Evolutionary conservation across 768 basidiomycete species (phyloP), one percentile per base, ranked within the genome.

Genomic region (Russula sp.): DNA sequence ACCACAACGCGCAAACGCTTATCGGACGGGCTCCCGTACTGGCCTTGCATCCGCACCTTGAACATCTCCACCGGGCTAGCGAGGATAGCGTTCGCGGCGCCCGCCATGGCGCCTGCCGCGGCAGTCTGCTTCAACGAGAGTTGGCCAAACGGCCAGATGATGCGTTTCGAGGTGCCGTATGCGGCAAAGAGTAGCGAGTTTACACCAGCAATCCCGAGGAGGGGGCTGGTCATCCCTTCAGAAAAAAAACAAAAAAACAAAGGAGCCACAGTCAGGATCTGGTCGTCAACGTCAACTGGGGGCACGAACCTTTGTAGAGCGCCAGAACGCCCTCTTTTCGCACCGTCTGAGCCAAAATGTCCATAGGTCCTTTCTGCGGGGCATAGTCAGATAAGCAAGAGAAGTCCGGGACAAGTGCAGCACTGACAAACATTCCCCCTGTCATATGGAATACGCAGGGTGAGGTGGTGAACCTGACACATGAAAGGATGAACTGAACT

Each of bases 51-150:
- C 18, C 91, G 83, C 34, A 98, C 92, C 75, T 99, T 98, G 79
- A 98, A 98, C 90, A 98, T 92, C 75, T 99, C 97, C 55, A 94
- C 91, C 57, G 97, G 97, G 73, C 90, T 91, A 2, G 96, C 96
- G 2, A 98, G 80, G 9, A 98, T 75, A 13, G 96, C 85, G 71
- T 98, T 96, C 1, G 82, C 86, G 1, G 90, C 93, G 6, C 97
- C 97, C 0, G 97, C 97, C 83, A 97, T 91, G 0, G 85, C 84
- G 0, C 97, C 96, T 0, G 97, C 95, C 0, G 83, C 71, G 0
- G 93, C 92, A 16, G 84, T 90, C 73, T 98, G 84, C 31, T 80
- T 79, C 54, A 98, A 77, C 0, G 89, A 86, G 7, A 95, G 78
- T 55, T 94, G 82, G 2, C 90, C 90, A 71, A 86, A 99, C 0